Percentiles rank a stretch among this genome's conserved stretches.
Conservation (phyloP, 495 filamentous ascomycete genomes). For the Margaritispora aquatica region DNA sequence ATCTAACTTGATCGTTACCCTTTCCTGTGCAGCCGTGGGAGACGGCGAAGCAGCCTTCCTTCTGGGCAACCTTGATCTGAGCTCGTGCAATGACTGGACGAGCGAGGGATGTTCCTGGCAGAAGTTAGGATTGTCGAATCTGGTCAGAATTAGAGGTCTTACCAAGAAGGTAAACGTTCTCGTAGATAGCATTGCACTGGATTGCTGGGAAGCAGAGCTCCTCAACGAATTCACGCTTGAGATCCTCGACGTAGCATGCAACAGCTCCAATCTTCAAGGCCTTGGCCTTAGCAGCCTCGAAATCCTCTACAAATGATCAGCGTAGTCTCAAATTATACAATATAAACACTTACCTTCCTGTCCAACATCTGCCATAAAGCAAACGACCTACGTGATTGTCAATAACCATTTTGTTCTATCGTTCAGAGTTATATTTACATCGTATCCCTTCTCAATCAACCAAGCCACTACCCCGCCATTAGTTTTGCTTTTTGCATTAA, state of each 20-base stretch:
- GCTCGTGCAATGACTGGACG: conserved; percentile 85
- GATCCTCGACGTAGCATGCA: conserved; percentile 56
- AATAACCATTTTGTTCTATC: not conserved
- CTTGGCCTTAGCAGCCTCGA: conserved; percentile 57
- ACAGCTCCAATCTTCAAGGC: conserved; percentile 64
- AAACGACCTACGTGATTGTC: conserved; percentile 21
- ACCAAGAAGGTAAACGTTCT: conserved; percentile 74
- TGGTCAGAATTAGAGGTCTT: conserved; percentile 10
- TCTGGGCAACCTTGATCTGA: conserved; percentile 66
- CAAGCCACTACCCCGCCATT: conserved; percentile 41
- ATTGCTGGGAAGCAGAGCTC: conserved; percentile 85
- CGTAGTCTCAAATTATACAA: not conserved
- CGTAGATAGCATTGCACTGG: conserved; percentile 83
- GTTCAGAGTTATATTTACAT: conserved; percentile 3
- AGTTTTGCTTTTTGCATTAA: not conserved
- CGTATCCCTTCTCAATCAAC: conserved; percentile 61
- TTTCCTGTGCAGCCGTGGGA: conserved; percentile 83
- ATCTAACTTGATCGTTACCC: conserved; percentile 83
- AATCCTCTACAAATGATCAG: conserved; percentile 43
- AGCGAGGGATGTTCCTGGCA: conserved; percentile 62
- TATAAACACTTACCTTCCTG: conserved; percentile 38
- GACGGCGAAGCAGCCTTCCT: conserved; percentile 59
- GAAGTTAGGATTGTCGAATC: not conserved
- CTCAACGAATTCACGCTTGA: conserved; percentile 74
- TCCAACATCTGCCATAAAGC: conserved; percentile 55